Base-by-base conservation (phyloP, 1,284 basidiomycete species). In the Ceratobasidium sp. region DNA sequence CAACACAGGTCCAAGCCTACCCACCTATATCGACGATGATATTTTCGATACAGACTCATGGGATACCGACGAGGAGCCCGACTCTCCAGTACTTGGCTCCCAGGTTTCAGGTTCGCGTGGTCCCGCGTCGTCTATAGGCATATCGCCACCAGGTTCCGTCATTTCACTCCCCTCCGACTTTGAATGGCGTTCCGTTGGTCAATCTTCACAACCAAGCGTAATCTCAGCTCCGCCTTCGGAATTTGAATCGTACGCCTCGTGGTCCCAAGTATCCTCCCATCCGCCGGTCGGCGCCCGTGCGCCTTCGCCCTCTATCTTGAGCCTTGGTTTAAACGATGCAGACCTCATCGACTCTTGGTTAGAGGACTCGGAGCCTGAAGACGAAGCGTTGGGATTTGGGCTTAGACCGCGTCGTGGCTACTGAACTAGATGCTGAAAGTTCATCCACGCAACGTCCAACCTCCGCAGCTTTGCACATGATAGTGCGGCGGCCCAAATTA, bases 141-240 rank as follows among this genome's bases (percentile, higher is more conserved):
- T 63, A 22, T 63, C 61, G 4, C 61, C 61, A 3, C 61, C 61
- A 3, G 61, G n/a, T n/a, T 63, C 61, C 27, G 43, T 63, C 43
- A 31, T 63, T 43, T 63, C 61, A 14, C 61, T 63, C 16, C 61
- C 61, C 16, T 63, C 61, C 1, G 61, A 63, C n/a, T 63, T 31
- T n/a, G 61, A 63, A 22, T 63, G 61, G 61, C 61, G 41, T 1
- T 63, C 61, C 24, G 22, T 58, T n/a, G 54, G 19, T 14, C 29
- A 22, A 13, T 27, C 61, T 2, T 63, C 61, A 9, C 22, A 63
- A 19, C 61, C 61, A 8, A 63, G 61, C 39, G 61, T 29, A 7
- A 37, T 19, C 11, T 43, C 37, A 24, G 11, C 61, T 46, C 22
- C 41, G 6, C 24, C 59, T 7, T 22, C 39, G 39, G 13, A 6